Conservation (phyloP, 495 filamentous ascomycete genomes). For the Penicillium maclennaniae region DNA sequence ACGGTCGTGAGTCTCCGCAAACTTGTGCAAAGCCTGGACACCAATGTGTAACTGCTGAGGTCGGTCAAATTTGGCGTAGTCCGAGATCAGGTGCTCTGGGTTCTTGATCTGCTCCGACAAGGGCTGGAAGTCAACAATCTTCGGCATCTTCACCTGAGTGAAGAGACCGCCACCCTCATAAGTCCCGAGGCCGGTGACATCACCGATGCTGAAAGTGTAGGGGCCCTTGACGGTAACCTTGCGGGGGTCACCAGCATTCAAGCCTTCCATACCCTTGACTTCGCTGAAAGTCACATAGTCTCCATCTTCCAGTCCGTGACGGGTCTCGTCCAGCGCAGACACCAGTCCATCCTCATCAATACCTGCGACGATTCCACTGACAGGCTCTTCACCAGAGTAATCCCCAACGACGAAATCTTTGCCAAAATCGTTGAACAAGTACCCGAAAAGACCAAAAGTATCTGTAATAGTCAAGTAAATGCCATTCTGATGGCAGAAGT, state of each 20-base stretch:
- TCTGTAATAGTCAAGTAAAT: slow-evolving; percentile 86
- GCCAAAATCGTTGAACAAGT: slow-evolving; percentile 96
- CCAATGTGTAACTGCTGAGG: slow-evolving; percentile 88
- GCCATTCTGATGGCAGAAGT: slow-evolving; percentile 88
- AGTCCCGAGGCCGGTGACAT: slow-evolving; percentile 78
- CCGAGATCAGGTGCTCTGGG: slow-evolving; percentile 85
- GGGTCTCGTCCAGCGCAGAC: slow-evolving; percentile 89
- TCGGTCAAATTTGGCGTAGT: slow-evolving; percentile 96
- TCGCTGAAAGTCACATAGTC: slow-evolving; percentile 95
- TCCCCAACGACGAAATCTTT: slow-evolving; percentile 88
- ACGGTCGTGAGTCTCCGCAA: slow-evolving; percentile 61
- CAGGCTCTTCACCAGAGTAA: slow-evolving; percentile 81
- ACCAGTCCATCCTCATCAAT: slow-evolving; percentile 88
- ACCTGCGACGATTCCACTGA: slow-evolving; percentile 84
- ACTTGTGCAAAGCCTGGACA: slow-evolving; percentile 87
- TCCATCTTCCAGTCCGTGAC: slow-evolving; percentile 94
- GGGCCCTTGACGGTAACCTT: slow-evolving; percentile 93
- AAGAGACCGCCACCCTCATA: slow-evolving; percentile 88
- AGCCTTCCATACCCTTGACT: slow-evolving; percentile 83
- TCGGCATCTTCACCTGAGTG: slow-evolving; percentile 97
- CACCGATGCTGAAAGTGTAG: slow-evolving; percentile 95
- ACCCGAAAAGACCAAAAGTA: slow-evolving; percentile 90
- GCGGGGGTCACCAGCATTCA: slow-evolving; percentile 77
- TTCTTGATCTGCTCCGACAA: slow-evolving; percentile 72
- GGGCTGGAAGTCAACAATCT: slow-evolving; percentile 83